These are phyloP conservation scores for Barnettozyma sucrosica DNA, from an alignment of 805 yeast genomes.

Conservation along the genomic window DNA sequence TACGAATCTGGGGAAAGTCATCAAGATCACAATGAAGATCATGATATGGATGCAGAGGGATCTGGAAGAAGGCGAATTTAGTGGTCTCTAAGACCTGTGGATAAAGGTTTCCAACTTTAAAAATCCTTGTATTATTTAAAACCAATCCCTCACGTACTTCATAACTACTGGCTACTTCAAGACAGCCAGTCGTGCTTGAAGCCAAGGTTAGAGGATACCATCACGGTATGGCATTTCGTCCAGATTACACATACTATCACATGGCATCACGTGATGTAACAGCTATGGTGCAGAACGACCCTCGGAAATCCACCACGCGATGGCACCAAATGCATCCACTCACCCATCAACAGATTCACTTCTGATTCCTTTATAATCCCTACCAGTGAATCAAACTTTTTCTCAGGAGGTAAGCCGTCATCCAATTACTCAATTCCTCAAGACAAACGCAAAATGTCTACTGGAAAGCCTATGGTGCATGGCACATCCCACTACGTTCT, in stretches of 20 bases:
- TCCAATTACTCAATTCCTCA: neutral
- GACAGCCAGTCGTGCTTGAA: too few species aligned
- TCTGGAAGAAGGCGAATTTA: too few species aligned
- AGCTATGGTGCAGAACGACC: neutral
- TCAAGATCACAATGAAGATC: neutral
- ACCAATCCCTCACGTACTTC: neutral
- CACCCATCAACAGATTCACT: neutral
- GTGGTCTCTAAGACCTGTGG: neutral
- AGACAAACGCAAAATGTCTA: slow-evolving; percentile 9
- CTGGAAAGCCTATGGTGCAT: slow-evolving; percentile 39
- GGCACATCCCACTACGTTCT: slow-evolving; percentile 50
- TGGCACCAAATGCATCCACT: neutral
- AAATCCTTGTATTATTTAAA: too few species aligned
- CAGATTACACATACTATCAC: neutral
- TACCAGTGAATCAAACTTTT: neutral
- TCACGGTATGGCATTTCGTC: too few species aligned
- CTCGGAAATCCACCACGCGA: slow-evolving; percentile 3
- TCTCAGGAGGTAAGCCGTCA: too few species aligned
- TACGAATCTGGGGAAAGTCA: neutral
- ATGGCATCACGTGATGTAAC: neutral
- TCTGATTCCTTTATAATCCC: neutral
- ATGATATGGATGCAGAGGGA: neutral
- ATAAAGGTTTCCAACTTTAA: neutral
- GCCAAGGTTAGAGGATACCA: too few species aligned
- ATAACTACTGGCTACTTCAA: too few species aligned